A percentile compares a stretch with the other conserved stretches of the same genome.
Conservation (phyloP, 2,329 filamentous ascomycete genomes). For the Fusarium virguliforme region DNA sequence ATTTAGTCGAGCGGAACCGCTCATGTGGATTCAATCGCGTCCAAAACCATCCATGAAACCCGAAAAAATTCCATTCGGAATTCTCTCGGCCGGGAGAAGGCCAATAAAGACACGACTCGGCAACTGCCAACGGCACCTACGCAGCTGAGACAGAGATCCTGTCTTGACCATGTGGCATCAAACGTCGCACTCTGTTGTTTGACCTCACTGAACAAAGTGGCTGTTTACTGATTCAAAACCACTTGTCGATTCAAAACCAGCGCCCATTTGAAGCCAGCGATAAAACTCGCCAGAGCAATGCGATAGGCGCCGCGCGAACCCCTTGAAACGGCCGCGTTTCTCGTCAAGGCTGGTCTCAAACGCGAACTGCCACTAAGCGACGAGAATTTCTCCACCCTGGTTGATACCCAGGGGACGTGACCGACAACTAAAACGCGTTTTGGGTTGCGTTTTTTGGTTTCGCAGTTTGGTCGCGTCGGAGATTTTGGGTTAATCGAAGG, state of each 20-base stretch:
- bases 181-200: background rate
- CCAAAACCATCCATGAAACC: constrained; percentile 7
- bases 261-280: background rate
- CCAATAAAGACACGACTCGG: background rate
- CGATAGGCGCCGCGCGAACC: constrained; percentile 2
- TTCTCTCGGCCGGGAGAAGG: background rate
- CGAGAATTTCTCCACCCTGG: background rate
- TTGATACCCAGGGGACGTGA: constrained; percentile 4
- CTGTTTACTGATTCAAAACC: constrained; percentile 12
- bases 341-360: constrained; percentile 1
- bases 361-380: constrained; percentile 6
- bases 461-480: background rate
- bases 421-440: background rate
- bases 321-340: constrained; percentile 10
- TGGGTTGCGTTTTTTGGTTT: constrained; percentile 2
- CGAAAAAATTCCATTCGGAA: background rate
- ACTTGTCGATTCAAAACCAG: background rate
- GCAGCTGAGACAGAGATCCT: background rate
- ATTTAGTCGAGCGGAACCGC: constrained; percentile 6
- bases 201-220: constrained; percentile 2
- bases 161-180: background rate
- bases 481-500: constrained; percentile 9
- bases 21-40: background rate
- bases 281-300: constrained; percentile 7
- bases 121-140: no score